A percentile compares a stretch with the other conserved stretches of the same genome.
Conservation (phyloP, 1,284 basidiomycete genomes). For the Waitea zeae region DNA sequence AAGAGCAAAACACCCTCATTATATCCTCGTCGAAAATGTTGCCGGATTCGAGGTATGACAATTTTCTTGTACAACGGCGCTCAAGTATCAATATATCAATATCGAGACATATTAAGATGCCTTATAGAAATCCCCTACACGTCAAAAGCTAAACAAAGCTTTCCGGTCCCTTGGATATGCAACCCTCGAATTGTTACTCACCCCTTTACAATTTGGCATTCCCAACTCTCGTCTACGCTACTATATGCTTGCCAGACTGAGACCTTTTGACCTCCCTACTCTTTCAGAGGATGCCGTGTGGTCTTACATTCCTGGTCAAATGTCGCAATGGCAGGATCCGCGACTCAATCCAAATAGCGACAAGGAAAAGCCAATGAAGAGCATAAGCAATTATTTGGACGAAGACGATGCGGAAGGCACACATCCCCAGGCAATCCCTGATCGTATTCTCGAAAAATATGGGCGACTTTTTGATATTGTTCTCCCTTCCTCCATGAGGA, state of each 20-base stretch:
- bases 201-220: conserved; percentile 58
- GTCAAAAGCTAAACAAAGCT: conserved; percentile 28
- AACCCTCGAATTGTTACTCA: conserved; percentile 45
- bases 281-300: conserved; percentile 14
- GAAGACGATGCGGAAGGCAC: conserved; percentile 7
- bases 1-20: conserved; percentile 26
- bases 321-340: conserved; percentile 23
- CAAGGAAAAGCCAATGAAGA: conserved; percentile 2
- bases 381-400: conserved; percentile 29
- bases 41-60: conserved; percentile 63
- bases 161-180: conserved; percentile 35
- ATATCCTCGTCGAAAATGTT: conserved; percentile 60
- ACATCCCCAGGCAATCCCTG: conserved; percentile 30
- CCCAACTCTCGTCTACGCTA: conserved; percentile 67
- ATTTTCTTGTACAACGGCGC: too few relatives aligned
- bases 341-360: conserved; percentile 8
- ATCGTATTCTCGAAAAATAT: conserved; percentile 54
- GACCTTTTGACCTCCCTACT: conserved; percentile 18
- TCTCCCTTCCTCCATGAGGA: conserved; percentile 35
- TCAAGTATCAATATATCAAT: too few relatives aligned
- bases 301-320: conserved; percentile 33
- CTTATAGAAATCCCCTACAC: conserved; percentile 48
- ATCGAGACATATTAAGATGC: conserved; percentile 4
- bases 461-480: conserved; percentile 65
- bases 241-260: conserved; percentile 50